phyloP scores from a whole-genome alignment of 768 basidiomycete species.

The Leccinum barrowsii region DNA sequence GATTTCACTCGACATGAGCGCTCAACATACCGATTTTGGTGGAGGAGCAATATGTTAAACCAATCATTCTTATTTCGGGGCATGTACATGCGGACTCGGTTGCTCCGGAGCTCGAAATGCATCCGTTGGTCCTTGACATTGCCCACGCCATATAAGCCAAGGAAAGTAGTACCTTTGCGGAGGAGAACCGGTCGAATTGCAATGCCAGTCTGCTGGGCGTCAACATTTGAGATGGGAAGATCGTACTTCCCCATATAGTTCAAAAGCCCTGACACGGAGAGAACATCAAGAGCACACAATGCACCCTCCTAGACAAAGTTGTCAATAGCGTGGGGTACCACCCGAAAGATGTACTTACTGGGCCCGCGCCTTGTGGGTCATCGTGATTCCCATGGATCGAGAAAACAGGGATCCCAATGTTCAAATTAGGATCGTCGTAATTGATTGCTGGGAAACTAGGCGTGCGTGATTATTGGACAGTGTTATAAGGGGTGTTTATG shows the following conservation, averaged over 20 bases:
- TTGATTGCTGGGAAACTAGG: constrained; percentile 92
- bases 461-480: neutral
- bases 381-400: constrained; percentile 99
- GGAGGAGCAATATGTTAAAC: constrained; percentile 92
- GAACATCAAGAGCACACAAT: constrained; percentile 89
- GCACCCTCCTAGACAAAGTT: constrained; percentile 75
- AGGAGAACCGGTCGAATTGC: constrained; percentile 88
- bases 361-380: constrained; percentile 94
- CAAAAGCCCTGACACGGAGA: constrained; percentile 89
- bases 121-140: constrained; percentile 96
- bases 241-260: constrained; percentile 99
- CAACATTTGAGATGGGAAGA: constrained; percentile 68
- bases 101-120: constrained; percentile 93
- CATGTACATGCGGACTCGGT: constrained; percentile 95
- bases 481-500: neutral
- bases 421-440: constrained; percentile 95
- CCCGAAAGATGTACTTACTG: constrained; percentile 46
- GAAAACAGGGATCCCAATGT: constrained; percentile 94
- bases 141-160: constrained; percentile 95
- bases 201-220: constrained; percentile 66
- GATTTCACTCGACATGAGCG: neutral
- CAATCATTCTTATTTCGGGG: constrained; percentile 86
- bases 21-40: constrained; percentile 82
- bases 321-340: neutral
- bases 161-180: constrained; percentile 76